Percentiles rank a stretch among this genome's conserved stretches.
Evolutionary conservation across 1,139 yeast species (phyloP).

Genomic region (Candida albicans): DNA sequence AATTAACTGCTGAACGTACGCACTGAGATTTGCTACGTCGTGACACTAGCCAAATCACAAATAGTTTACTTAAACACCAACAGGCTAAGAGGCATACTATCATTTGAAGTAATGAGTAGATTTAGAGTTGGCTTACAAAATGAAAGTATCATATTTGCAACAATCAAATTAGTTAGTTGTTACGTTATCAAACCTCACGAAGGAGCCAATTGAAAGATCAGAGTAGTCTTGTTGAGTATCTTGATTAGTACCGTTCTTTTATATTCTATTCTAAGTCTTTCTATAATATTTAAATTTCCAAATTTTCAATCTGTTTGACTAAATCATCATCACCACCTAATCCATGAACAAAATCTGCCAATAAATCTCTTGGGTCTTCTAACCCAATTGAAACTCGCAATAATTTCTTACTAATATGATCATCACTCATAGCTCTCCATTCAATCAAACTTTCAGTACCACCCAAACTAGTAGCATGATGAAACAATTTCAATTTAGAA

Average conservation of each 20-base stretch:
- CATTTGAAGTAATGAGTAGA: no score
- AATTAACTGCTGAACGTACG: no score
- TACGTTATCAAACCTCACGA: no score
- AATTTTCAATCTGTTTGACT: constrained; percentile 9
- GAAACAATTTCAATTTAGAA: constrained; percentile 64
- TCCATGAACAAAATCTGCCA: constrained; percentile 53
- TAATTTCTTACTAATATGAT: constrained; percentile 51
- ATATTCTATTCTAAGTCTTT: neutral
- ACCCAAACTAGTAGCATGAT: constrained; percentile 91
- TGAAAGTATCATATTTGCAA: no score
- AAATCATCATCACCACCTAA: constrained; percentile 12
- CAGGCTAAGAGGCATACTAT: no score
- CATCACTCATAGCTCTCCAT: constrained; percentile 83
- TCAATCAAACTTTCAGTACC: constrained; percentile 92
- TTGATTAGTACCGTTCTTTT: neutral
- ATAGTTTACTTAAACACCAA: no score
- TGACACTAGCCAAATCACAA: no score
- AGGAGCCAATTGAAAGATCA: no score
- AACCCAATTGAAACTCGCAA: constrained; percentile 78
- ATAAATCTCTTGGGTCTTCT: constrained; percentile 72
- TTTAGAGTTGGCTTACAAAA: no score
- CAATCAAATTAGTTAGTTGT: no score
- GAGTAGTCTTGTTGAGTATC: neutral
- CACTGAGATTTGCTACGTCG: no score
- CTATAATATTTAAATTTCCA: constrained; percentile 1